Conservation (phyloP, 176 grass and related monocot genomes). For the Musa schizocarpa region DNA sequence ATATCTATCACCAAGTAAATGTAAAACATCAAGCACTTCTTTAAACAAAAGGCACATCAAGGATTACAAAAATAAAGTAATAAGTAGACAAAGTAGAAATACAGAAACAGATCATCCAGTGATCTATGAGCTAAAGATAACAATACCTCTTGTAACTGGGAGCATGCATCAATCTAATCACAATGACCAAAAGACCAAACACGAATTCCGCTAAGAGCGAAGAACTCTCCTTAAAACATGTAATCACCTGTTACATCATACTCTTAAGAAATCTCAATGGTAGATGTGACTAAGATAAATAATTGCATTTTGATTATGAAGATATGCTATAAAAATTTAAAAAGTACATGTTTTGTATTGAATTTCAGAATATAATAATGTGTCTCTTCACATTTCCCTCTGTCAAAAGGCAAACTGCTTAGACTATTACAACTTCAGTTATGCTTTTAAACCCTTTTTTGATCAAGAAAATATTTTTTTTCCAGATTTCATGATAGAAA, state of each 20-base stretch:
- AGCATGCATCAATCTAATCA: conserved; percentile 19
- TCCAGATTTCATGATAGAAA: background rate
- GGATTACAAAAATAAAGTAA: background rate
- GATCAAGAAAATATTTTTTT: background rate
- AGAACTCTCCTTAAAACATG: conserved; percentile 41
- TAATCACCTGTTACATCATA: conserved; percentile 30
- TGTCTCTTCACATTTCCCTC: background rate
- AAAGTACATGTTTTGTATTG: background rate
- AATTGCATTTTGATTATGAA: background rate
- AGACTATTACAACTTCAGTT: background rate
- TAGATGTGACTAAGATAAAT: background rate
- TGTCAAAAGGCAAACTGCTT: background rate
- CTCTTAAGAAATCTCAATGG: background rate
- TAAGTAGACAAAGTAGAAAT: background rate
- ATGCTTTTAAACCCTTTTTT: background rate
- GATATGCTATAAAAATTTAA: background rate
- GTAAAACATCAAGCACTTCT: background rate
- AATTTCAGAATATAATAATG: background rate
- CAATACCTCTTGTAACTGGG: conserved; percentile 36
- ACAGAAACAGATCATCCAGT: background rate
- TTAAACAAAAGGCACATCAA: background rate
- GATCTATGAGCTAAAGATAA: background rate
- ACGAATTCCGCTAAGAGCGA: conserved; percentile 43
- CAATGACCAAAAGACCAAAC: conserved; percentile 48
- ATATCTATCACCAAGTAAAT: background rate